These are phyloP conservation scores for Aurantiochytrium sp. DNA, from an alignment of 108 stramenopile genomes.

Conservation along the genomic window DNA sequence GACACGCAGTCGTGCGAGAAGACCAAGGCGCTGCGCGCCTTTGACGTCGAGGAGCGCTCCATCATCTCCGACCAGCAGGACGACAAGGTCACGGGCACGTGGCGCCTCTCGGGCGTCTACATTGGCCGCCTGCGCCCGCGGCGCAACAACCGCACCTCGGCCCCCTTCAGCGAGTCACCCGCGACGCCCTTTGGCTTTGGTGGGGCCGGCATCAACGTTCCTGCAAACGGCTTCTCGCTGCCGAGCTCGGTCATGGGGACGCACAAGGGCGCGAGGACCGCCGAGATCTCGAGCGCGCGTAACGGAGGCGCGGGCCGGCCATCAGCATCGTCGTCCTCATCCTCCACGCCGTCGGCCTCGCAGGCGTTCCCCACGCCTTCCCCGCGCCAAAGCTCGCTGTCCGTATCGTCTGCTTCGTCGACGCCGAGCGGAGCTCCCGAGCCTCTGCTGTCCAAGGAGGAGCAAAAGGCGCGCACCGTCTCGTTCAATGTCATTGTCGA, in stretches of 20 bases:
- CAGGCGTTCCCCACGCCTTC: not conserved
- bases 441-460: not conserved
- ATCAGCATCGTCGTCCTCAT: not conserved
- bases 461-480: constrained; percentile 7
- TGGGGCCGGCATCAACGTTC: not conserved
- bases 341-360: too few relatives aligned
- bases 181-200: constrained; percentile 27
- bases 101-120: constrained; percentile 19
- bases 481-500: constrained; percentile 16
- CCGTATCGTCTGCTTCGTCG: not conserved
- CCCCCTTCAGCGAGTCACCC: not conserved
- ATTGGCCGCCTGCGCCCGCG: constrained; percentile 26
- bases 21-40: constrained; percentile 7
- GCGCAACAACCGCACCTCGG: not conserved
- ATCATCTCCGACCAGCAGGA: constrained; percentile 2
- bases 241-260: not conserved
- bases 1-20: constrained; percentile 17
- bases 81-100: constrained; percentile 16
- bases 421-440: not conserved
- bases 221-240: not conserved
- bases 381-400: not conserved
- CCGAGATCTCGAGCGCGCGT: not conserved
- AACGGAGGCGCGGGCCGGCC: not conserved
- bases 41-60: not conserved
- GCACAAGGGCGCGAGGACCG: not conserved